Evolutionary conservation across 352 stramenopile species (phyloP).

Genomic region (Pythium oligandrum): DNA sequence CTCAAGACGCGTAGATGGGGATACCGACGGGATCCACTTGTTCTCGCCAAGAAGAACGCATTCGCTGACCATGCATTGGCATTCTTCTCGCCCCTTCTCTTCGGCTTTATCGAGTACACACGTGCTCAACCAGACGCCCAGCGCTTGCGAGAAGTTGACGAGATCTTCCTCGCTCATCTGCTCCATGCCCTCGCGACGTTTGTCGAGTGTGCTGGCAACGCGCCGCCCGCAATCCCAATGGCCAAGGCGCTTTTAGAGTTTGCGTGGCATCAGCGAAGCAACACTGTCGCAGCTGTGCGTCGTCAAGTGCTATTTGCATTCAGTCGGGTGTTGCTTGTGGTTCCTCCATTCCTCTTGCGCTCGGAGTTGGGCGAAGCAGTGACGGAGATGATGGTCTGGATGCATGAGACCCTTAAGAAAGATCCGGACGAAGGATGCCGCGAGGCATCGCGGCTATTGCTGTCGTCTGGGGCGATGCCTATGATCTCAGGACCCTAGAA

Average conservation of each 20-base stretch:
- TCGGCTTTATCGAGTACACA: slow-evolving; percentile 63
- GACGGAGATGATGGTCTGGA: slow-evolving; percentile 43
- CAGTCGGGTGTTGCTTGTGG: slow-evolving; percentile 66
- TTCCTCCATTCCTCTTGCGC: slow-evolving; percentile 43
- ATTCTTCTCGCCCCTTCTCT: slow-evolving; percentile 77
- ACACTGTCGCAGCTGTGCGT: slow-evolving; percentile 43
- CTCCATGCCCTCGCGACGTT: slow-evolving; percentile 63
- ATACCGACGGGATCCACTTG: slow-evolving; percentile 53
- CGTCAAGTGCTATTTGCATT: slow-evolving; percentile 68
- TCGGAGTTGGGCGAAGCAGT: slow-evolving; percentile 51
- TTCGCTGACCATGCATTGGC: slow-evolving; percentile 53
- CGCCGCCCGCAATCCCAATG: slow-evolving; percentile 55
- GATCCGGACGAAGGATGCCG: slow-evolving; percentile 69
- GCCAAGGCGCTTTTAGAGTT: slow-evolving; percentile 69
- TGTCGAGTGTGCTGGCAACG: slow-evolving; percentile 62
- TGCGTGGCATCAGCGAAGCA: slow-evolving; percentile 49
- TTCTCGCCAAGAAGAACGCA: slow-evolving; percentile 43
- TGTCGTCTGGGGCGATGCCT: slow-evolving; percentile 35
- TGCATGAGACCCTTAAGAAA: slow-evolving; percentile 32
- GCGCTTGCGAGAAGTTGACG: slow-evolving; percentile 46
- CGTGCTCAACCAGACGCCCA: slow-evolving; percentile 21
- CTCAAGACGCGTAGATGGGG: slow-evolving; percentile 68
- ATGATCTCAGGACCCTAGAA: slow-evolving; percentile 5
- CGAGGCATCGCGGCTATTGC: slow-evolving; percentile 51
- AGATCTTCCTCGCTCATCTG: slow-evolving; percentile 64